Base-by-base conservation (phyloP, 257 asterid species). In the Apocynum venetum region DNA sequence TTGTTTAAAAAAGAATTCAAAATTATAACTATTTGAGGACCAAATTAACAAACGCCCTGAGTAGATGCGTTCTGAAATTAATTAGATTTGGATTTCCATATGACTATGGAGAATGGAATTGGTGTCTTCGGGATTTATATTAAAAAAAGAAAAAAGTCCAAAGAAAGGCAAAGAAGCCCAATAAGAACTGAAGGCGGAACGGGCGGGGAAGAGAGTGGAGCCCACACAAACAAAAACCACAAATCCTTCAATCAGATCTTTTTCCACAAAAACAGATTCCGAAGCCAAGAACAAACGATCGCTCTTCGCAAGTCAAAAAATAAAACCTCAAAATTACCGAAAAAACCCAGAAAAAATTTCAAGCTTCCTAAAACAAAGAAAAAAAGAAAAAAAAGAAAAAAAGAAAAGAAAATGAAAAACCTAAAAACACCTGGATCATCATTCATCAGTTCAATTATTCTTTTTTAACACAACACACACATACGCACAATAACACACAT, bases 181-280 rank as follows among this genome's bases (percentile, higher is more conserved):
- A 10, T 15, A 31, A 25, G 60, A 71, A 51, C 11, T n/a, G 36
- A 48, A 52, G 44, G 20, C 1, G 35, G 52, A 6, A 14, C 20
- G 17, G 25, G 48, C 8, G 25, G 49, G 25, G 31, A 72, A 11
- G 36, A 15, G 12, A 15, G 78, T 69, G 82, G 80, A 71, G 69
- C 85, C 85, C 80, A 61, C 80, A 60, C 56, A 74, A 78, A 82
- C 82, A 82, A 61, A 75, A 68, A 49, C 80, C 78, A 60, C 80
- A 82, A 51, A 43, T 78, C 48, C 82, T 51, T 46, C 78, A 67
- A 59, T 74, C 77, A 51, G 85, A 82, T 82, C 79, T 57, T 66
- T 25, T 73, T 43, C 75, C 71, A 46, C 82, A 1, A 78, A 67
- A 69, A 74, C 75, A 82, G 78, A 74, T 77, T 82, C 81, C 52